These are phyloP conservation scores for Aquilaria agallochum DNA, from an alignment of 441 rosid species.

Conservation along the genomic window DNA sequence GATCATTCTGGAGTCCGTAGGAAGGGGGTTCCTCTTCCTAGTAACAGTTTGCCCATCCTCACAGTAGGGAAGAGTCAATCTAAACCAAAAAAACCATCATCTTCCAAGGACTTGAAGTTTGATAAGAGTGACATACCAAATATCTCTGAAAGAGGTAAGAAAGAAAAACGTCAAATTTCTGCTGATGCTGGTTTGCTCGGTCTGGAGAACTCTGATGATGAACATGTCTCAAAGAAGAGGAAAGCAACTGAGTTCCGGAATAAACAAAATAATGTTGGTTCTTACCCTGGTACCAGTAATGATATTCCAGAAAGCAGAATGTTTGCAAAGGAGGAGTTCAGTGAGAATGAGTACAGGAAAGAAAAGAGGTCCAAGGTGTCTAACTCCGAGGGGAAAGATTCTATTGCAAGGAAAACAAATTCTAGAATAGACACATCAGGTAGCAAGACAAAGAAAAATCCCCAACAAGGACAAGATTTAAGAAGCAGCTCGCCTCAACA, in stretches of 20 bases:
- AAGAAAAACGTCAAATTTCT: constrained; percentile 44
- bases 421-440: constrained; percentile 51
- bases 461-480: constrained; percentile 32
- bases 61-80: constrained; percentile 43
- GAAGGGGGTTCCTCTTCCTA: constrained; percentile 44
- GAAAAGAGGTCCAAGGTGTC: constrained; percentile 60
- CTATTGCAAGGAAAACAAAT: constrained; percentile 48
- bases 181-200: constrained; percentile 31
- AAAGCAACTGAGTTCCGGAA: constrained; percentile 46
- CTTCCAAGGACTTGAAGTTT: constrained; percentile 29
- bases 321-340: constrained; percentile 42
- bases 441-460: constrained; percentile 31
- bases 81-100: constrained; percentile 28
- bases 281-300: constrained; percentile 25
- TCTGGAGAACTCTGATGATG: constrained; percentile 35
- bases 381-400: constrained; percentile 57
- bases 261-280: constrained; percentile 22
- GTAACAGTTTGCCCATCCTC: constrained; percentile 41
- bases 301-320: constrained; percentile 32
- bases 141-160: constrained; percentile 38
- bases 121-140: constrained; percentile 34
- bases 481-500: constrained; percentile 37
- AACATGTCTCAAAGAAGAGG: constrained; percentile 51
- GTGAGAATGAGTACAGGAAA: constrained; percentile 48
- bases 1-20: constrained; percentile 30